Evolutionary conservation across 306 rosid genomes (phyloP), one percentile per base, ranked within the genome.

Genomic region (Gynostemma pentaphyllum): DNA sequence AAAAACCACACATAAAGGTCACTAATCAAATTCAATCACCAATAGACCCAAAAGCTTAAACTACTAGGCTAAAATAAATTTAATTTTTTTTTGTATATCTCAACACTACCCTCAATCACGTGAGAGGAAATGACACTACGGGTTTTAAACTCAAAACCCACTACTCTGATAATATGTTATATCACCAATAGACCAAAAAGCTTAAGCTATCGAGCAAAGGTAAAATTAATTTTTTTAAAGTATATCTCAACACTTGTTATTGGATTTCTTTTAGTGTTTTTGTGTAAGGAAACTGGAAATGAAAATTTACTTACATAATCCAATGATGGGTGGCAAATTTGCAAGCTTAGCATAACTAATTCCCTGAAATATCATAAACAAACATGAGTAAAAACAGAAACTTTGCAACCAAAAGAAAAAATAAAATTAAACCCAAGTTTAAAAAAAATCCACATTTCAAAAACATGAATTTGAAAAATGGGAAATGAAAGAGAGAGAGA

Each of bases 261-360:
- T 41, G 23, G 24, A 23, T 40, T 61, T 61, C 37, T 3, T 39
- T 61, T 9, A 61, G 32, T 15, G 41, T 2, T 16, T 26, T 44
- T 4, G 12, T n/a, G 5, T 21, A 21, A 36, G 5, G 28, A 27
- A 32, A 26, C 9, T 8, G 28, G 24, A 48, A 48, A 0, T n/a
- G 12, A 18, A 23, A 19, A 26, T 46, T 55, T 67, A 88, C 90
- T 81, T 14, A 94, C 99, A 94, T 70, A 94, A 79, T 61, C 95
- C 99, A 59, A 94, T 68, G 60, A 94, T 94, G 1, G 99, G 95
- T 45, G 99, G 99, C 89, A 94, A 74, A 77, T 83, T 84, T 66
- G 99, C 99, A 68, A 94, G 95, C 84, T 94, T 94, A 27, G 99
- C 99, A 75, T 94, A 94, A 46, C 99, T 94, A 62, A 94, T 88